A percentile compares a stretch with the other conserved stretches of the same genome.
Conservation (phyloP, 495 filamentous ascomycete species). For the Aspergillus diversus region DNA sequence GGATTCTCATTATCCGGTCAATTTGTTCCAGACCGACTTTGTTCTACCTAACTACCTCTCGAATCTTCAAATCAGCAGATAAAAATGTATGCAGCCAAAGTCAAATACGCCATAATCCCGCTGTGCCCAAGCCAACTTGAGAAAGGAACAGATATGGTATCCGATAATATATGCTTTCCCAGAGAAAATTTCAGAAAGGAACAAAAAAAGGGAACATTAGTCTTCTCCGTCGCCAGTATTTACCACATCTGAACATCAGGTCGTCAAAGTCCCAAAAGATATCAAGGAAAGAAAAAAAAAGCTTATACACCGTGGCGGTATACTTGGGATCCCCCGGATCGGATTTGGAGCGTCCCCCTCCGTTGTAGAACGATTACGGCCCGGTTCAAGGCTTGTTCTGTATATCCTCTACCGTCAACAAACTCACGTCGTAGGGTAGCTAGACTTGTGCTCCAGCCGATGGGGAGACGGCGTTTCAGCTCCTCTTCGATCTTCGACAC, state of each 20-base stretch:
- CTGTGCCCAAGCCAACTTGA: constrained; percentile 26
- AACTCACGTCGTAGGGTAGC: constrained; percentile 87
- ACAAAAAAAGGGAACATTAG: constrained; percentile 12
- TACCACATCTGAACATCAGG: constrained; percentile 9
- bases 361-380: constrained; percentile 85
- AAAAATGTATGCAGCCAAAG: constrained; percentile 7
- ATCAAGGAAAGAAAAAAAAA: constrained; percentile 21
- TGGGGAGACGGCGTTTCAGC: constrained; percentile 82
- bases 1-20: neutral
- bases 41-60: neutral
- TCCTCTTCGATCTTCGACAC: constrained; percentile 88
- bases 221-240: constrained; percentile 15
- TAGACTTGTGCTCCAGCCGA: constrained; percentile 92
- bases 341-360: constrained; percentile 87
- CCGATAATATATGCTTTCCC: constrained; percentile 13
- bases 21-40: neutral
- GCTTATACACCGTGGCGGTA: constrained; percentile 71
- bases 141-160: constrained; percentile 12
- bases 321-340: constrained; percentile 86
- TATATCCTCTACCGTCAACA: constrained; percentile 84
- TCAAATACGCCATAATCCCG: constrained; percentile 22
- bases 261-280: constrained; percentile 14
- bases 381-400: constrained; percentile 80
- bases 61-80: too few relatives aligned
- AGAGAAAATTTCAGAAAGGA: constrained; percentile 6